Percentiles rank a stretch among this genome's conserved stretches.
phyloP scores from a whole-genome alignment of 2,329 filamentous ascomycete species.

The Xylariales sp. region DNA sequence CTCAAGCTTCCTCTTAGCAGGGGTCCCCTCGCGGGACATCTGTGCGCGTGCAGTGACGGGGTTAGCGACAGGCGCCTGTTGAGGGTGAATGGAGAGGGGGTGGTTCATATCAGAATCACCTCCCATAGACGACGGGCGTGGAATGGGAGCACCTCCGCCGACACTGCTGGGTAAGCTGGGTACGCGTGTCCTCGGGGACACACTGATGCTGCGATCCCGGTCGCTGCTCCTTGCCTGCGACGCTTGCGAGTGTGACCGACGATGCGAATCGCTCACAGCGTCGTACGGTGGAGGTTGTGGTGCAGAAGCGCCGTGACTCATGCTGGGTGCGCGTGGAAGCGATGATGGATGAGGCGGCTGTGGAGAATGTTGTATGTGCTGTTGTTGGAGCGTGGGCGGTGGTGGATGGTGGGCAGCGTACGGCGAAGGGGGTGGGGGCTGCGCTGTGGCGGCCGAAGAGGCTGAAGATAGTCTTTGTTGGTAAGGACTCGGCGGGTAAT shows the following conservation, averaged over 20 bases:
- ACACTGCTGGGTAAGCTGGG: constrained; percentile 37
- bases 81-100: constrained; percentile 26
- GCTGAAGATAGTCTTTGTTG: constrained; percentile 42
- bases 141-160: constrained; percentile 1
- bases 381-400: constrained; percentile 20
- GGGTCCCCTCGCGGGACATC: constrained; percentile 29
- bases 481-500: constrained; percentile 56
- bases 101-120: constrained; percentile 21
- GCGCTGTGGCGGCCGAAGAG: constrained; percentile 17
- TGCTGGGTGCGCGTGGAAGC: constrained; percentile 35
- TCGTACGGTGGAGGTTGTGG: constrained; percentile 42
- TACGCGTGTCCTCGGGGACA: constrained; percentile 72
- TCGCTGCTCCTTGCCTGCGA: constrained; percentile 54
- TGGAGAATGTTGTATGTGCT: constrained; percentile 17
- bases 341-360: constrained; percentile 30
- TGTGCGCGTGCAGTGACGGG: no score
- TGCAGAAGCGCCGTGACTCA: constrained; percentile 35
- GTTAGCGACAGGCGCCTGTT: not conserved
- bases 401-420: constrained; percentile 30
- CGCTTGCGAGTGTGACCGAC: constrained; percentile 45
- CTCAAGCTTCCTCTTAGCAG: constrained; percentile 45
- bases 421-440: constrained; percentile 22
- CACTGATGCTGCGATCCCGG: constrained; percentile 66
- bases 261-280: constrained; percentile 35
- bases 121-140: constrained; percentile 15